A percentile compares a stretch with the other conserved stretches of the same genome.
Evolutionary conservation across 495 filamentous ascomycete species (phyloP).

Genomic region (Penicillium subrubescens): DNA sequence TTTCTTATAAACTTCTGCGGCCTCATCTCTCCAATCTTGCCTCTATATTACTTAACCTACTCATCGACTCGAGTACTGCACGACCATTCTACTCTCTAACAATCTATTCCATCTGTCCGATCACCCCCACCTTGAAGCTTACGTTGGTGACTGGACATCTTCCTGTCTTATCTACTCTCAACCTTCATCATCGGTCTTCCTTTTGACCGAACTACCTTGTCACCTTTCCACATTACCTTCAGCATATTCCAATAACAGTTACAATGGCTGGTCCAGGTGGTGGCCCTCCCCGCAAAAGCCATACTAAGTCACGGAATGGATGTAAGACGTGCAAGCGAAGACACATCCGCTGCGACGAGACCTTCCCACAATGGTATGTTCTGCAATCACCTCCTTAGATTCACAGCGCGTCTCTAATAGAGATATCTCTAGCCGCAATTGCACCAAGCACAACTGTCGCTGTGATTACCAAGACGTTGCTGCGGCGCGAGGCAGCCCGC

Average conservation of each 20-base stretch:
- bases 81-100: background rate
- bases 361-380: slow-evolving; percentile 91
- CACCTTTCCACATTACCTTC: slow-evolving; percentile 1
- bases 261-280: slow-evolving; percentile 54
- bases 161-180: background rate
- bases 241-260: slow-evolving; percentile 1
- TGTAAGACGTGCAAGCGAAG: slow-evolving; percentile 97
- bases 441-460: slow-evolving; percentile 96
- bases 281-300: slow-evolving; percentile 66
- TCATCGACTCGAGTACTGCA: background rate
- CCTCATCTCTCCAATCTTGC: background rate
- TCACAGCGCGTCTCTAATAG: slow-evolving; percentile 2
- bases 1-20: slow-evolving; percentile 12
- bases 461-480: slow-evolving; percentile 92
- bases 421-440: slow-evolving; percentile 74
- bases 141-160: slow-evolving; percentile 1
- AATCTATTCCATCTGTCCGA: background rate
- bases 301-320: slow-evolving; percentile 97
- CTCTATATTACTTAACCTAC: slow-evolving; percentile 3
- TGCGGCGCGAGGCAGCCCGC: slow-evolving; percentile 63
- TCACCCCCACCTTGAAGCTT: background rate
- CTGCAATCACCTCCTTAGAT: background rate
- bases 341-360: slow-evolving; percentile 98
- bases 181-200: background rate
- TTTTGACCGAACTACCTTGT: background rate